These are phyloP conservation scores for Pseudocercospora fuligena DNA, from an alignment of 2,329 filamentous ascomycete genomes.

Conservation along the genomic window DNA sequence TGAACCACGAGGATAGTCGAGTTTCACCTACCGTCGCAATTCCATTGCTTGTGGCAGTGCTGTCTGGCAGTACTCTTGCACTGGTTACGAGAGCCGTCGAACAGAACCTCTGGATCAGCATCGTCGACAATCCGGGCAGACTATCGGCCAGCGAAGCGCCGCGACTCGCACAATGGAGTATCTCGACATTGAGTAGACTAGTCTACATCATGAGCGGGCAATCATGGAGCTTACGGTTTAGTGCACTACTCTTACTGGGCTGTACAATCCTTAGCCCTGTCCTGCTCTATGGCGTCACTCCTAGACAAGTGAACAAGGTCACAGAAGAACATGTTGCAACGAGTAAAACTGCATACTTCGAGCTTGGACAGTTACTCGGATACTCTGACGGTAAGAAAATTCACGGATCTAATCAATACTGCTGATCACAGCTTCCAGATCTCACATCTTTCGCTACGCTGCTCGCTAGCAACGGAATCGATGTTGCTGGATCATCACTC, in stretches of 20 bases:
- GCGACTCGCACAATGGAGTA: background rate
- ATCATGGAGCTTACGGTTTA: background rate
- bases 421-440: background rate
- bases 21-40: background rate
- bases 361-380: background rate
- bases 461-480: background rate
- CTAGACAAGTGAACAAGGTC: background rate
- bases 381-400: background rate
- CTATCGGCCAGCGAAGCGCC: background rate
- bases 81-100: background rate
- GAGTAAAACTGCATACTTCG: background rate
- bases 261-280: background rate
- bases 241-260: background rate
- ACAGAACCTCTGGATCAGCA: background rate
- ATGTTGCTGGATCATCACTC: background rate
- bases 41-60: background rate
- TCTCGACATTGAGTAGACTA: background rate
- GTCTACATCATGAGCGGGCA: background rate
- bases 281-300: background rate
- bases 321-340: background rate
- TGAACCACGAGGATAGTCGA: background rate
- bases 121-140: background rate
- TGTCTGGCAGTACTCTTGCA: background rate
- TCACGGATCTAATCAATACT: background rate
- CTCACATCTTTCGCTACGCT: background rate